phyloP scores from a whole-genome alignment of 768 basidiomycete genomes.

The Inosperma sp. region DNA sequence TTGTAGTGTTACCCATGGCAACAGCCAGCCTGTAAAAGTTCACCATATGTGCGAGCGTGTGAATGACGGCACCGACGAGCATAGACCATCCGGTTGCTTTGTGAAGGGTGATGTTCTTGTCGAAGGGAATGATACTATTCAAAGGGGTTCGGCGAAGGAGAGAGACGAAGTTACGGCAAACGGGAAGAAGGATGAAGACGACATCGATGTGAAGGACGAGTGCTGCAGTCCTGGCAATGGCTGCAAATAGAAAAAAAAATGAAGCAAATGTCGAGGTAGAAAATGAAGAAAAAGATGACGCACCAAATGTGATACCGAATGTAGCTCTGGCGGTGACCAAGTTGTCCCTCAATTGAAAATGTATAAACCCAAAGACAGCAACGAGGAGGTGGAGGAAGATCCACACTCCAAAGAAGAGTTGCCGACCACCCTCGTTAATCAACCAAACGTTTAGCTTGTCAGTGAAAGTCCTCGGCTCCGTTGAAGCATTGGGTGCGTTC shows the following conservation, averaged over 20 bases:
- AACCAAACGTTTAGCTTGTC: slow-evolving; percentile 73
- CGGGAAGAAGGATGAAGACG: slow-evolving; percentile 88
- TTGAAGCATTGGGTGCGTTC: slow-evolving; percentile 24
- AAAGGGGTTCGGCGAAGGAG: slow-evolving; percentile 81
- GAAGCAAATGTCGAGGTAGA: no score
- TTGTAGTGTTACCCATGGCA: no score
- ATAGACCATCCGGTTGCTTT: slow-evolving; percentile 91
- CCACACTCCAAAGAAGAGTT: slow-evolving; percentile 77
- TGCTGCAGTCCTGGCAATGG: slow-evolving; percentile 83
- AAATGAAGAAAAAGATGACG: no score
- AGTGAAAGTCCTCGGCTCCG: slow-evolving; percentile 36
- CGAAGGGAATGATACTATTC: slow-evolving; percentile 85
- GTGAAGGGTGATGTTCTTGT: slow-evolving; percentile 89
- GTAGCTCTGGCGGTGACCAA: slow-evolving; percentile 54
- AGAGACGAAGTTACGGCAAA: slow-evolving; percentile 94
- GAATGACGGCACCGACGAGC: slow-evolving; percentile 68
- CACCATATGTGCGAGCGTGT: slow-evolving; percentile 80
- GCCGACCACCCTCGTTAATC: slow-evolving; percentile 86
- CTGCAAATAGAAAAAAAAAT: slow-evolving; percentile 41
- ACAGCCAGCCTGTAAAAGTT: slow-evolving; percentile 72
- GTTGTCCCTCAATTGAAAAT: slow-evolving; percentile 82
- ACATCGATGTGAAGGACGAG: slow-evolving; percentile 89
- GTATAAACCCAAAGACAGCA: slow-evolving; percentile 66
- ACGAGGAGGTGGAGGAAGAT: slow-evolving; percentile 78
- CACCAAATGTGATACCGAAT: no score